Evolutionary conservation across 163 green algal species (phyloP).

Genomic region (Dunaliella salina): DNA sequence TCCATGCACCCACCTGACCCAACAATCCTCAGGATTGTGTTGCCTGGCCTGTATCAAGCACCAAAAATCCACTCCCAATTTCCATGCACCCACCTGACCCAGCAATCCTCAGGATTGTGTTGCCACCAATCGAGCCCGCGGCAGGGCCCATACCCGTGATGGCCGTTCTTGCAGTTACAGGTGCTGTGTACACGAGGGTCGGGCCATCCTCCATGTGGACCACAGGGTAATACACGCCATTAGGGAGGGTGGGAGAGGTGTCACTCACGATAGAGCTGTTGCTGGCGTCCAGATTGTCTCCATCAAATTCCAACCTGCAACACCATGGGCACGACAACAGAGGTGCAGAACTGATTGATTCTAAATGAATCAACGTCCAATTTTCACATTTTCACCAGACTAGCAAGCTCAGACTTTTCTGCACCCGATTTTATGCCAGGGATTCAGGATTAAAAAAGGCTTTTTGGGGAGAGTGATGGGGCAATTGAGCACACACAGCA

Average conservation of each 20-base stretch:
- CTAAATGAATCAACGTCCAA: too few relatives aligned
- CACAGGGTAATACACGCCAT: slow-evolving; percentile 11
- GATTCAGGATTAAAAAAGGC: too few relatives aligned
- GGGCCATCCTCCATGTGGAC: not conserved
- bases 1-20: not conserved
- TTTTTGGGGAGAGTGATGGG: too few relatives aligned
- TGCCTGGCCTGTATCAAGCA: not conserved
- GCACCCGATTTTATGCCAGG: too few relatives aligned
- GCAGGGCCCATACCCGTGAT: slow-evolving; percentile 17
- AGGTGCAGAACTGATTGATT: too few relatives aligned
- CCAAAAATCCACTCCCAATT: not conserved
- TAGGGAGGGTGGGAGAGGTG: not conserved
- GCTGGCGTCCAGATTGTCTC: not conserved
- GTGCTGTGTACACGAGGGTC: not conserved
- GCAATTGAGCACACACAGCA: too few relatives aligned
- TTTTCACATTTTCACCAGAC: too few relatives aligned
- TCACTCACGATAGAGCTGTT: not conserved
- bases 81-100: slow-evolving; percentile 3
- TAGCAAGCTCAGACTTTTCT: too few relatives aligned
- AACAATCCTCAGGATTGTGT: not conserved
- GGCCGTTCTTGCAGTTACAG: not conserved
- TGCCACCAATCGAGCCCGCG: slow-evolving; percentile 37
- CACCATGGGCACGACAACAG: not conserved
- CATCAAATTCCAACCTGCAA: not conserved
- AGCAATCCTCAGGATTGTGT: slow-evolving; percentile 29